A percentile compares a stretch with the other conserved stretches of the same genome.
Evolutionary conservation across 441 rosid genomes (phyloP).

Genomic region (Dalechampia spathulata): DNA sequence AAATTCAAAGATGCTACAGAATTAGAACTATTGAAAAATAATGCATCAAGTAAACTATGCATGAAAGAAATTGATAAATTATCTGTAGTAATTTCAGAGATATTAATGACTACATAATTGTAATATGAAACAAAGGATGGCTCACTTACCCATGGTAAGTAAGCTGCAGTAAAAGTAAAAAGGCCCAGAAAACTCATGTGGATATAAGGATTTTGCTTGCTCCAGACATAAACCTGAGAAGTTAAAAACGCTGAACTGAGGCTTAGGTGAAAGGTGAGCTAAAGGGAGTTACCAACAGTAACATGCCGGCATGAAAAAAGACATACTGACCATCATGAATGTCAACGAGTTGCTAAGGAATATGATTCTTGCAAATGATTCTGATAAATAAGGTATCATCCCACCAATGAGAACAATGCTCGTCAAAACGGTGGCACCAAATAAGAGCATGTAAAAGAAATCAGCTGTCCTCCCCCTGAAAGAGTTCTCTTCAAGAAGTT

Average conservation of each 20-base stretch:
- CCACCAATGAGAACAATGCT: slow-evolving; percentile 92
- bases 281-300: slow-evolving; percentile 10
- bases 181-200: slow-evolving; percentile 99
- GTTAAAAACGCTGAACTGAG: slow-evolving; percentile 10
- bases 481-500: slow-evolving; percentile 98
- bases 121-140: not conserved
- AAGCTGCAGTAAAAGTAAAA: slow-evolving; percentile 95
- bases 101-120: not conserved
- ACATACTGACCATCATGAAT: slow-evolving; percentile 88
- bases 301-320: slow-evolving; percentile 5
- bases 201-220: slow-evolving; percentile 97
- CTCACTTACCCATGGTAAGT: slow-evolving; percentile 90
- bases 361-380: slow-evolving; percentile 90
- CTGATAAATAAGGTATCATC: slow-evolving; percentile 90
- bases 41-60: no score
- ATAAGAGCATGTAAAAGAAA: slow-evolving; percentile 94
- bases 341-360: slow-evolving; percentile 99
- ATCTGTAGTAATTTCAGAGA: no score
- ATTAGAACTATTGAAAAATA: not conserved
- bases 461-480: slow-evolving; percentile 99
- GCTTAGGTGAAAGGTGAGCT: slow-evolving; percentile 1
- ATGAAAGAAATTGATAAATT: no score
- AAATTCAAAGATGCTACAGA: not conserved
- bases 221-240: slow-evolving; percentile 94
- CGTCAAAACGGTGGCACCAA: slow-evolving; percentile 90